Base-by-base conservation (phyloP, 768 basidiomycete genomes). In the Suillus placidus region DNA sequence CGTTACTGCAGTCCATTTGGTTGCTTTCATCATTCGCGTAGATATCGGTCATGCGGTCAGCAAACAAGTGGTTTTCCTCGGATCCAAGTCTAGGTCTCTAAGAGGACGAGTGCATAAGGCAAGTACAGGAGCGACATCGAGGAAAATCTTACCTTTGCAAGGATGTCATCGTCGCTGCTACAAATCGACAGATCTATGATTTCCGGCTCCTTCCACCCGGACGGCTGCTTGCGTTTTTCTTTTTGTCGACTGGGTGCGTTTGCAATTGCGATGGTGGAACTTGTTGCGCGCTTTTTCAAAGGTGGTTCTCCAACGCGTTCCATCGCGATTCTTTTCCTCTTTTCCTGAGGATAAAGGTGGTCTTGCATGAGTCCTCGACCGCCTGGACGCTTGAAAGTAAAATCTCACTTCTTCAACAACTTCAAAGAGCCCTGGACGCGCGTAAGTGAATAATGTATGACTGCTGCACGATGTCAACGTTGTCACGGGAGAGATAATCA, bases 111-210 rank as follows among this genome's bases (percentile, higher is more conserved):
- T n/a, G 6, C 8, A 37, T 43, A 6, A 20, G 68, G 4, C 4
- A 56, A 51, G 49, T 32, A 35, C 6, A 32, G 6, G 0, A 61
- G 1, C 10, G 3, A 10, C 47, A 65, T 4, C 43, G 8, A 23
- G 10, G 12, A 2, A 23, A 12, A 49, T 66, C 75, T 30, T 30
- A 73, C 75, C 65, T 76, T 76, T 42, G 47, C 23, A 30, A 70
- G 65, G 13, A 2, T 43, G n/a, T 75, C 75, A 9, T 66, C 40
- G 37, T 78, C 75, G 26, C 76, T 76, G 57, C 77, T 75, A n/a
- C 75, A 76, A 18, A 32, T 18, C 30, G 30, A 32, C 3, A 70
- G 68, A 45, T 78, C 68, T 38, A 69, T 72, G 60, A 78, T 72
- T 2, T 16, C 35, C 14, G 70, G 51, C 26, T 75, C 72, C 49